These are phyloP conservation scores for Monosporascus sp. DNA, from an alignment of 2,329 filamentous ascomycete species.

Conservation along the genomic window DNA sequence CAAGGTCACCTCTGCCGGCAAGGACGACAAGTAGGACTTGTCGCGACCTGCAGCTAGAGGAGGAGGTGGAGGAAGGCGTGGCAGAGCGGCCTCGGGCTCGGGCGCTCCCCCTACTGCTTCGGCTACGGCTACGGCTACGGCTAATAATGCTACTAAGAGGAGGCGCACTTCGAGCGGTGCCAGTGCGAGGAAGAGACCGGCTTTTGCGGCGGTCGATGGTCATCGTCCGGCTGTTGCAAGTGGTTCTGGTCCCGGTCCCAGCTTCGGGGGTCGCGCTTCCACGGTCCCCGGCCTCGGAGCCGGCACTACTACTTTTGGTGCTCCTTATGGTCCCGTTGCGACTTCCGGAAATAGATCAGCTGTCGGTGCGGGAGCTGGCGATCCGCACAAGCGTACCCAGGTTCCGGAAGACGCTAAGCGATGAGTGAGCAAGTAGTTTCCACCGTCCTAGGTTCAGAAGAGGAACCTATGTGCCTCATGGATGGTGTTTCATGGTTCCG, in stretches of 20 bases:
- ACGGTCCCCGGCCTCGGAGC: background rate
- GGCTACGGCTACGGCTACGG: too few relatives aligned
- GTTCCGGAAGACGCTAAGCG: too few relatives aligned
- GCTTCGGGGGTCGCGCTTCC: background rate
- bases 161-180: background rate
- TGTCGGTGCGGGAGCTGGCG: too few relatives aligned
- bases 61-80: background rate
- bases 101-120: too few relatives aligned
- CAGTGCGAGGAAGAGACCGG: background rate
- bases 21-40: constrained; percentile 42
- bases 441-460: too few relatives aligned
- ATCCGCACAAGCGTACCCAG: too few relatives aligned
- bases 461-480: too few relatives aligned
- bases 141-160: too few relatives aligned
- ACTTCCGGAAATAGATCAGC: too few relatives aligned
- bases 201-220: background rate
- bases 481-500: too few relatives aligned
- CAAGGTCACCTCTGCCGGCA: constrained; percentile 67
- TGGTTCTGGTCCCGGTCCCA: background rate
- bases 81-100: background rate
- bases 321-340: background rate
- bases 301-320: background rate
- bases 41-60: constrained; percentile 7
- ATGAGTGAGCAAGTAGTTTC: too few relatives aligned
- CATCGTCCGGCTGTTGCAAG: background rate